Evolutionary conservation across 176 grass and related monocot genomes (phyloP), one percentile per base, ranked within the genome.

Genomic region (Oropetium thomaeum): DNA sequence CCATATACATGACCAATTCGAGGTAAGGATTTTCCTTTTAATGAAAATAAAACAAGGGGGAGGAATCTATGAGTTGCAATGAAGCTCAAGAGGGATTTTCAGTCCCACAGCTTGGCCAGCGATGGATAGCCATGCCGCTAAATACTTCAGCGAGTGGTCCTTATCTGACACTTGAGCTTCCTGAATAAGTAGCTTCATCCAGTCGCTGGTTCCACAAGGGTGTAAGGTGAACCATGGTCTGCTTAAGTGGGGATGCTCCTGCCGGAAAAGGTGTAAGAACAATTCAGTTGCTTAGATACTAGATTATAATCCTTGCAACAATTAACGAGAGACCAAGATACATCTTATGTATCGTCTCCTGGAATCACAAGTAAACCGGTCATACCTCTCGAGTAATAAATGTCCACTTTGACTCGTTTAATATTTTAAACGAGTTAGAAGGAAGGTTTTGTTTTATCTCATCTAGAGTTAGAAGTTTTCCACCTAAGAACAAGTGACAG

Each of bases 351-450:
- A 62, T 44, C 23, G 54, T 67, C 16, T 4, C 38, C 19, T 62
- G 30, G 60, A 42, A 77, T 27, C 29, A 42, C 3, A 23, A 44
- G 55, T 28, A 10, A 62, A 70, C 1, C 6, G 19, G 34, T 25
- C 6, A 38, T 92, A 99, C 96, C 92, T 99, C 96, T 74, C 83
- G 84, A 81, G 87, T 99, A 65, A 99, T 90, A 76, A 92, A 99
- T 0, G 92, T 86, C 91, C 96, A 99, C 79, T 98, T 98, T 16
- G 87, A 94, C 73, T 98, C 80, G 1, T 58, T 80, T 75, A 89
- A 43, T 59, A 79, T 17, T 83, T 92, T 69, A 29, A 83, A 28
- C 20, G 91, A 87, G 44, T 79, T 45, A 33, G 81, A 49, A 88
- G 95, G 86, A 72, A 98, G 75, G 8, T 83, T 67, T 55, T 76